Conservation (phyloP, 2,329 filamentous ascomycete genomes). For the Xylaria sp. region DNA sequence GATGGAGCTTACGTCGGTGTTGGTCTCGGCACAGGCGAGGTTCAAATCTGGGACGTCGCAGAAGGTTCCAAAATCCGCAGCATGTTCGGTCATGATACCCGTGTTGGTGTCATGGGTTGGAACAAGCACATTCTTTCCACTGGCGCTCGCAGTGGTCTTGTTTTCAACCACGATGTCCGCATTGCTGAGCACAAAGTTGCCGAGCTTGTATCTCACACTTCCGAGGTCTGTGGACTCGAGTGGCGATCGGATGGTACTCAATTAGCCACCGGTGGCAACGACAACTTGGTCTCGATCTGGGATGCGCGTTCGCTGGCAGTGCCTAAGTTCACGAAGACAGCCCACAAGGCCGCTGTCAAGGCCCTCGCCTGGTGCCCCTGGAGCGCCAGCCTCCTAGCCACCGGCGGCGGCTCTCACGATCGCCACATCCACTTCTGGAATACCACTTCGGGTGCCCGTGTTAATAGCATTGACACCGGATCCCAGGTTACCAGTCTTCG, state of each 20-base stretch:
- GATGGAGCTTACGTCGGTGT: constrained; percentile 96
- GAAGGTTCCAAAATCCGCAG: constrained; percentile 93
- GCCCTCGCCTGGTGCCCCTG: constrained; percentile 98
- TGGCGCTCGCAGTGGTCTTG: constrained; percentile 86
- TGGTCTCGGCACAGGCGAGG: constrained; percentile 88
- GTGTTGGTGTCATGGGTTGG: constrained; percentile 98
- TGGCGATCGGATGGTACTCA: constrained; percentile 96
- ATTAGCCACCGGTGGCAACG: constrained; percentile 94
- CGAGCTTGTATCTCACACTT: constrained; percentile 93
- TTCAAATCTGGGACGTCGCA: constrained; percentile 98
- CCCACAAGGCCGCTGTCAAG: constrained; percentile 98
- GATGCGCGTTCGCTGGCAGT: constrained; percentile 88
- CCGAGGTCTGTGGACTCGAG: constrained; percentile 95
- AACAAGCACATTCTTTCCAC: constrained; percentile 97
- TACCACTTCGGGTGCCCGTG: constrained; percentile 90
- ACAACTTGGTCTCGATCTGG: constrained; percentile 99
- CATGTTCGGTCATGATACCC: constrained; percentile 96
- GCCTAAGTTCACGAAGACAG: constrained; percentile 99
- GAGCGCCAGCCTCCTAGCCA: constrained; percentile 95
- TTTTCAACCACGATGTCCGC: constrained; percentile 98
- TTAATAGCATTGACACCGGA: constrained; percentile 98
- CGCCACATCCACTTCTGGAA: constrained; percentile 99
- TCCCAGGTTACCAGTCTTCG: constrained; percentile 94
- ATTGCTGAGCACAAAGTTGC: constrained; percentile 97
- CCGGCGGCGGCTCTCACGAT: constrained; percentile 92